Conservation (phyloP, 2,329 filamentous ascomycete species). For the Sporothrix protearum region DNA sequence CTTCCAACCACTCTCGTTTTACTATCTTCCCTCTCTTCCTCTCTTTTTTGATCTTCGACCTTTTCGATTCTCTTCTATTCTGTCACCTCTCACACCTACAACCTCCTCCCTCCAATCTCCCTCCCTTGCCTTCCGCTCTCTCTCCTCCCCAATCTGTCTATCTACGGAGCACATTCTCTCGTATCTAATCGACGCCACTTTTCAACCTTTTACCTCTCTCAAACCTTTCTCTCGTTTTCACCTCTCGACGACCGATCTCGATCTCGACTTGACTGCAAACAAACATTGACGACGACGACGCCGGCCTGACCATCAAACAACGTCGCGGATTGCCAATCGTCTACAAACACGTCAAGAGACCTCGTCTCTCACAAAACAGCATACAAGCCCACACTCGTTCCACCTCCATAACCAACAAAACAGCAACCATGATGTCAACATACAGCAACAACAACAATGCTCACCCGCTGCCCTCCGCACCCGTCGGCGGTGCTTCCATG, state of each 20-base stretch:
- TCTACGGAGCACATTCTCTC: not conserved
- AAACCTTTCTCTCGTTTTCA: not conserved
- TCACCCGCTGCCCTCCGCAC: constrained; percentile 24
- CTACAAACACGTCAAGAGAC: not conserved
- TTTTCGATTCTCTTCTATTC: not conserved
- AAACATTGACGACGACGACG: not conserved
- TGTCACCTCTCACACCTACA: not conserved
- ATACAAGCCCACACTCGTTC: not conserved
- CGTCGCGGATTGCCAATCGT: not conserved
- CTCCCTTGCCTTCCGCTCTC: not conserved
- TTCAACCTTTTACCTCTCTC: not conserved
- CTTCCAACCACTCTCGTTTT: constrained; percentile 2
- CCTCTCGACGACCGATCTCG: not conserved
- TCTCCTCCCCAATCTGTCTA: not conserved
- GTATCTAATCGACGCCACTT: constrained; percentile 6
- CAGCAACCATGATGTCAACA: constrained; percentile 27
- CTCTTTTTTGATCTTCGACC: not conserved
- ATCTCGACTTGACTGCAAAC: not conserved
- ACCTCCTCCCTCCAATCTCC: not conserved
- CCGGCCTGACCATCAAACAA: not conserved
- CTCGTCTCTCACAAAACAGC: not conserved
- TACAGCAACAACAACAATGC: constrained; percentile 23
- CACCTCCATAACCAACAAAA: not conserved
- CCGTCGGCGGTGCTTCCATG: constrained; percentile 26
- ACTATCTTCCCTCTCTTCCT: not conserved